Evolutionary conservation across 805 yeast genomes (phyloP), one percentile per base, ranked within the genome.

Genomic region (Saccharomycopsis lassenensis): DNA sequence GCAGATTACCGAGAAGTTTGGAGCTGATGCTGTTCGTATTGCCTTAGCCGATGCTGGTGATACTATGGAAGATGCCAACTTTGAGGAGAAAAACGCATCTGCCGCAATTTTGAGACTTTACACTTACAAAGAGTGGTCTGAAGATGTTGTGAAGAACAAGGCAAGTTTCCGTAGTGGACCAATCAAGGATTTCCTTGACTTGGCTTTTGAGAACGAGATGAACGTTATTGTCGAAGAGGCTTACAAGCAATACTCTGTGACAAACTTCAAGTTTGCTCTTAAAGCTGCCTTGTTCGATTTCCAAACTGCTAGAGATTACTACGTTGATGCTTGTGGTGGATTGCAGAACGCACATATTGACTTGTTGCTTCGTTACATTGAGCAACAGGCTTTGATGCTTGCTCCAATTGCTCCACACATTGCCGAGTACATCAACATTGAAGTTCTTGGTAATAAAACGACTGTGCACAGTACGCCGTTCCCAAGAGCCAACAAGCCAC

Each of bases 41-140:
- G 96, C 98, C 4, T 66, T 91, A 47, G 98, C 97, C 31, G 98
- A 91, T 65, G 95, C 96, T 35, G 98, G 98, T 67, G 98, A 91
- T 57, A 68, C 91, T 29, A 75, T 86, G 48, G 98, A 91, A 63
- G 98, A 91, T 60, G 98, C 98, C 36, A 91, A 91, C 67, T 83
- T 91, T 54, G 98, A 91, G 53, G 98, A 91, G 63, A 65, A 85
- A 43, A 87, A 78, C 54, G 98, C 98, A 37, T 91, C 91, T 54
- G 95, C 98, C 31, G 96, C 97, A 18, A 87, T 91, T 57, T 71
- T 91, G 58, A 82, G 98, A 64, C 70, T 91, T 56, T 81, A 72
- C 58, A 89, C 84, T 37, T 69, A 89, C 59, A 89, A 84, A 58
- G 97, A 87, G 60, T 91, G 98, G 98, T 73, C 82, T 56, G 96